These are phyloP conservation scores for Chimonanthus salicifolius DNA, from an alignment of 164 flowering plant genomes.

Conservation along the genomic window DNA sequence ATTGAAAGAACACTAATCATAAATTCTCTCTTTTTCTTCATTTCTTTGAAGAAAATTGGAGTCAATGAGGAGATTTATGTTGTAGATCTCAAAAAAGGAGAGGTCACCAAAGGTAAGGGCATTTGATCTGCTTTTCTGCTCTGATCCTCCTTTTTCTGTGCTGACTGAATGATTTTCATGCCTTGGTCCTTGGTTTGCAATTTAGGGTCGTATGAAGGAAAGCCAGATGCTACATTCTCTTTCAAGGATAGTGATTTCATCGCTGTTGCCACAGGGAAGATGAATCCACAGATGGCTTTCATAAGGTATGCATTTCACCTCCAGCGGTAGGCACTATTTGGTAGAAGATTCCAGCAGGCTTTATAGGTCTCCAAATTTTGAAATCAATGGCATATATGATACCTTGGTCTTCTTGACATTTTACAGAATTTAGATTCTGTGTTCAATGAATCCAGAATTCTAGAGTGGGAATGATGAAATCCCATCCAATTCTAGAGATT, in stretches of 20 bases:
- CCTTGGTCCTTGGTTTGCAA: not conserved
- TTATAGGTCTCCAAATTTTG: too few relatives aligned
- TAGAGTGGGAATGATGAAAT: too few relatives aligned
- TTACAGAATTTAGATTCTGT: too few relatives aligned
- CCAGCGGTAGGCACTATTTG: too few relatives aligned
- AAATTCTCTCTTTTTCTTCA: not conserved
- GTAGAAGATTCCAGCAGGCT: too few relatives aligned
- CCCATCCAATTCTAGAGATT: too few relatives aligned
- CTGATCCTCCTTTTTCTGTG: not conserved
- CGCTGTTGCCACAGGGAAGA: conserved; percentile 79
- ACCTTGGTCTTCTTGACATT: too few relatives aligned
- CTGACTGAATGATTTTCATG: not conserved
- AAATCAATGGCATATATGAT: too few relatives aligned
- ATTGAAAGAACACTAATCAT: conserved; percentile 2
- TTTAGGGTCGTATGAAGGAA: conserved; percentile 79
- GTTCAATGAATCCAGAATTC: too few relatives aligned
- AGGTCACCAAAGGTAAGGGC: conserved; percentile 70
- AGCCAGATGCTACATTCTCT: conserved; percentile 92
- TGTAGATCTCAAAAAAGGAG: conserved; percentile 93
- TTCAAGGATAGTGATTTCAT: conserved; percentile 88
- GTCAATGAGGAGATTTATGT: conserved; percentile 60
- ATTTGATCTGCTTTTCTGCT: not conserved
- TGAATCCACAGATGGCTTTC: conserved; percentile 97
- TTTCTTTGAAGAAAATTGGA: conserved; percentile 63
- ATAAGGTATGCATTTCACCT: conserved; percentile 49